phyloP scores from a whole-genome alignment of 768 basidiomycete genomes.

The Jaapia argillacea region DNA sequence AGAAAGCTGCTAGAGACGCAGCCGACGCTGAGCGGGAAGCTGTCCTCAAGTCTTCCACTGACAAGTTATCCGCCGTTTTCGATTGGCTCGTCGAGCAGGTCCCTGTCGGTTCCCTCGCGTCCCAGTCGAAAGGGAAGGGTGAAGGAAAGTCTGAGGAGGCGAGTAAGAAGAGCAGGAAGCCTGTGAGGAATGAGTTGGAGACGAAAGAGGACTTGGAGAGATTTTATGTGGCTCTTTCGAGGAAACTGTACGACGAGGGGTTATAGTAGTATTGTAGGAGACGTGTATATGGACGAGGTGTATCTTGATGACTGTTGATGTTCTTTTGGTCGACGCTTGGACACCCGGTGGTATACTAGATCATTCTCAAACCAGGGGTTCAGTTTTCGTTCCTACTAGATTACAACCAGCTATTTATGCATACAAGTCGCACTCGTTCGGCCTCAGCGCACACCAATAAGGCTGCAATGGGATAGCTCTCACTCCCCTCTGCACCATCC shows the following conservation, averaged over 20 bases:
- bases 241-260: constrained; percentile 91
- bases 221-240: constrained; percentile 82
- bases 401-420: too few relatives aligned
- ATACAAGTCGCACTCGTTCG: constrained; percentile 28
- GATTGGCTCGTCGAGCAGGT: constrained; percentile 76
- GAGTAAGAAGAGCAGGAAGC: constrained; percentile 14
- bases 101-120: constrained; percentile 4
- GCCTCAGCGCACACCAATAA: constrained; percentile 44
- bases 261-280: constrained; percentile 29
- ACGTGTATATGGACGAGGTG: not conserved
- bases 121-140: constrained; percentile 8
- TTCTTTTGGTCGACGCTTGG: not conserved
- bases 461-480: constrained; percentile 43
- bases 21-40: constrained; percentile 33
- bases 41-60: constrained; percentile 55
- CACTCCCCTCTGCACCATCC: constrained; percentile 26
- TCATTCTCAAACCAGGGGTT: too few relatives aligned
- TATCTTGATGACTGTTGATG: not conserved
- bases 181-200: constrained; percentile 38
- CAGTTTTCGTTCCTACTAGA: too few relatives aligned
- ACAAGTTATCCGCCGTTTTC: constrained; percentile 62
- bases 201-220: constrained; percentile 74
- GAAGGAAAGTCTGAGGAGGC: constrained; percentile 12
- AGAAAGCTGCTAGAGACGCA: constrained; percentile 9
- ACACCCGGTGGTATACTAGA: not conserved